Evolutionary conservation across 352 stramenopile species (phyloP).

Genomic region (Phytophthora tubulina): DNA sequence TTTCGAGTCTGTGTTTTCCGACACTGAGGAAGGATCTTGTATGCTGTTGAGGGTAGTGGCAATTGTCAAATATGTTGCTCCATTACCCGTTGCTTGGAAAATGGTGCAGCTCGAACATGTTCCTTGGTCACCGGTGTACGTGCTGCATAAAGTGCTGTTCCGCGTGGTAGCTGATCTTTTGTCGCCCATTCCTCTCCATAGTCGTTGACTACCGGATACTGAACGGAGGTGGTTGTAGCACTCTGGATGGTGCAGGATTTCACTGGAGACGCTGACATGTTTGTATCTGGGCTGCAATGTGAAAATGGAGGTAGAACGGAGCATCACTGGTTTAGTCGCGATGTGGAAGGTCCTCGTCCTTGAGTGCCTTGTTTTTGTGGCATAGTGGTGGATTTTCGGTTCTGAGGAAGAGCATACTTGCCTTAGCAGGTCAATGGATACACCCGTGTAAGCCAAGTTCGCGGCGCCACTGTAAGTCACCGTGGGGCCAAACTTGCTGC

Average conservation of each 20-base stretch:
- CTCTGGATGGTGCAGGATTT: not conserved
- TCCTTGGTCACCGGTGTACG: slow-evolving; percentile 40
- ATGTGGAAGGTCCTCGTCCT: slow-evolving; percentile 27
- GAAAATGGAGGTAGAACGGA: no score
- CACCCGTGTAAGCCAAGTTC: no score
- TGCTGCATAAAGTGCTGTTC: slow-evolving; percentile 57
- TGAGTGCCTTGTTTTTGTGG: slow-evolving; percentile 12
- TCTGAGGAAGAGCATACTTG: slow-evolving; percentile 35
- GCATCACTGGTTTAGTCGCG: no score
- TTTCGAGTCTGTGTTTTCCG: slow-evolving; percentile 8
- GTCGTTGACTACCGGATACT: slow-evolving; percentile 1
- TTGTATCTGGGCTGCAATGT: slow-evolving; percentile 16
- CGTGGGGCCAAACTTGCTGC: no score
- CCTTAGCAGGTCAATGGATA: slow-evolving; percentile 24
- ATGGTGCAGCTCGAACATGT: not conserved
- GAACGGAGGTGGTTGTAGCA: no score
- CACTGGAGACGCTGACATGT: slow-evolving; percentile 25
- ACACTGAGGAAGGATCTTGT: not conserved
- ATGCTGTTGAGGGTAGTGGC: slow-evolving; percentile 3
- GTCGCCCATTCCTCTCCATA: slow-evolving; percentile 3
- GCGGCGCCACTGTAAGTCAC: no score
- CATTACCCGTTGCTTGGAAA: slow-evolving; percentile 16
- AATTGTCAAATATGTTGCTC: not conserved
- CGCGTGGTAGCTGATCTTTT: slow-evolving; percentile 53
- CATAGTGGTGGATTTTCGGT: slow-evolving; percentile 18